A percentile compares a stretch with the other conserved stretches of the same genome.
phyloP scores from a whole-genome alignment of 345 rosid genomes.

The Lepidium aucheri region DNA sequence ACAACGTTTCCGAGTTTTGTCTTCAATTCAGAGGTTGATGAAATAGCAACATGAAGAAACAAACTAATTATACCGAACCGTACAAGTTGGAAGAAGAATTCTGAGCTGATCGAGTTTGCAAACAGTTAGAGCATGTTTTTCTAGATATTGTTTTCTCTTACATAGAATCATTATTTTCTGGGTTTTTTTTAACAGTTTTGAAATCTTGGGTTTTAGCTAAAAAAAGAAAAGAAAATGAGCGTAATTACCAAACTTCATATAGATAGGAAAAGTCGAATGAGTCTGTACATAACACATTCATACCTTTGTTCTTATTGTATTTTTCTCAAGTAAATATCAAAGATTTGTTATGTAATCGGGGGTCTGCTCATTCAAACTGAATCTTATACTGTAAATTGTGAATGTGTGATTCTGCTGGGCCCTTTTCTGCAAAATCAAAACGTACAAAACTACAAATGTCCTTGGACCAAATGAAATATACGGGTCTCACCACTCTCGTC shows the following conservation, averaged over 20 bases:
- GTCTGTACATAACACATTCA: constrained; percentile 8
- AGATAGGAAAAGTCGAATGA: neutral
- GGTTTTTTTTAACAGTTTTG: constrained; percentile 17
- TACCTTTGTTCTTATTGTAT: neutral
- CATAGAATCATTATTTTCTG: neutral
- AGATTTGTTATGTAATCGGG: neutral
- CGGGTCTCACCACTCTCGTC: constrained; percentile 1
- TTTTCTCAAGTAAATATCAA: neutral
- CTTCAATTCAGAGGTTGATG: constrained; percentile 89
- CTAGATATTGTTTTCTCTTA: neutral
- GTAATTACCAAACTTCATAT: constrained; percentile 1
- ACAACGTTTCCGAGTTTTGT: constrained; percentile 95
- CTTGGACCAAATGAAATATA: neutral
- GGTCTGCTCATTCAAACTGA: neutral
- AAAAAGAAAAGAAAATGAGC: neutral
- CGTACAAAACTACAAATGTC: neutral
- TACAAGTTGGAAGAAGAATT: constrained; percentile 1
- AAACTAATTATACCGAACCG: neutral
- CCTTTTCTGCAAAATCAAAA: neutral
- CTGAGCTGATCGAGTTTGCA: constrained; percentile 19
- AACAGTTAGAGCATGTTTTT: constrained; percentile 11
- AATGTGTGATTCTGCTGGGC: neutral
- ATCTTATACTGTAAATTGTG: neutral
- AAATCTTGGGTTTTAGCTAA: neutral
- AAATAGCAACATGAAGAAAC: constrained; percentile 51